Base-by-base conservation (phyloP, 306 rosid genomes). In the Prunus mira region DNA sequence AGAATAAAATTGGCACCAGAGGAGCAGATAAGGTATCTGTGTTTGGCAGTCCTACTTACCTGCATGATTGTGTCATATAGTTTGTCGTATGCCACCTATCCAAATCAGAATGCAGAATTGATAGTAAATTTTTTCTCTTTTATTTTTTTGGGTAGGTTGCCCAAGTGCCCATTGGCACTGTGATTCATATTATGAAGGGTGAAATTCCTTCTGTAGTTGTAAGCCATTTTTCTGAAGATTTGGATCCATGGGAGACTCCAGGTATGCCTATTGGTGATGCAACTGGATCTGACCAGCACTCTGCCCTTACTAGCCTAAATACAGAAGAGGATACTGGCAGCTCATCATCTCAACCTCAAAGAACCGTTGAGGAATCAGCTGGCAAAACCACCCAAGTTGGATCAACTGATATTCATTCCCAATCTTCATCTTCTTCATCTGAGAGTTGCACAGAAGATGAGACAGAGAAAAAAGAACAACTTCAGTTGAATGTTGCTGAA, bases 191-290 rank as follows among this genome's bases (percentile, higher is more conserved):
- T 67, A 66, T 92, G 65, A 62, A 78, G 34, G 97, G 98, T 65
- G 93, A 90, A 82, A 76, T 86, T 72, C 90, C 96, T 67, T 82
- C 73, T 27, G 60, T 58, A 22, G 82, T 85, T 15, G 77, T 84
- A 72, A 75, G 61, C 19, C 81, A 74, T 51, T 72, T 88, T 79
- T 76, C 88, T 3, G 50, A 83, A 2, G 90, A 88, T 79, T 78
- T 82, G 82, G 96, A 95, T 83, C 98, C 97, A 20, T 92, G 93
- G 97, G 93, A 95, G 77, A 87, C 86, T 83, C 97, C 97, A 3
- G 97, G 96, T 78, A 73, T 81, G 72, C 95, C 93, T 72, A 87
- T 83, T 43, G 80, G 81, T 71, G 84, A 83, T 73, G 64, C 54
- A 78, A 76, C 87, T 55, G 79, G 70, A 72, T 56, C 74, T 25